phyloP scores from a whole-genome alignment of 2,329 filamentous ascomycete species.

The Lachnellula arida region DNA sequence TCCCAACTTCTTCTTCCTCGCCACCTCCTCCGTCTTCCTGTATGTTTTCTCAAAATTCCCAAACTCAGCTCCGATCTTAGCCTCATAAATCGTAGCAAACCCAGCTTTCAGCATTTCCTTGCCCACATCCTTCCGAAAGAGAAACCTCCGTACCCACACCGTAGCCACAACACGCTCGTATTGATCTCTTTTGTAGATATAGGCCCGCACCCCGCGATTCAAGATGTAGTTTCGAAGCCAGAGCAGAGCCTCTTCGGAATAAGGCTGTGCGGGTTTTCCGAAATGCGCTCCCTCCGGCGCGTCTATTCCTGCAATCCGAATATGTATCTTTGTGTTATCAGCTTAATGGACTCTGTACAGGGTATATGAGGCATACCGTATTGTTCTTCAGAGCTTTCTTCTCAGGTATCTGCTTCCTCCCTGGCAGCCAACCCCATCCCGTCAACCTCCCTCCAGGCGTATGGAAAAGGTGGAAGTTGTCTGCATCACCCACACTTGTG shows the following conservation, averaged over 20 bases:
- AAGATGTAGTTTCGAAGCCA: slow-evolving; percentile 75
- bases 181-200: slow-evolving; percentile 81
- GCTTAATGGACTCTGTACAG: slow-evolving; percentile 2
- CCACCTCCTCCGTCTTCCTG: slow-evolving; percentile 59
- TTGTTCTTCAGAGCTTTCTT: slow-evolving; percentile 66
- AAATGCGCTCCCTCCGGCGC: slow-evolving; percentile 93
- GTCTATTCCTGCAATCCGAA: slow-evolving; percentile 88
- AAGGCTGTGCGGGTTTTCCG: slow-evolving; percentile 81
- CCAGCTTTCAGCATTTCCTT: slow-evolving; percentile 83
- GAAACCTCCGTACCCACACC: slow-evolving; percentile 64
- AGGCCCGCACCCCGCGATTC: slow-evolving; percentile 71
- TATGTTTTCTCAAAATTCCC: slow-evolving; percentile 65
- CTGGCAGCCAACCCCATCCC: slow-evolving; percentile 87
- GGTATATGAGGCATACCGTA: slow-evolving; percentile 54
- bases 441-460: slow-evolving; percentile 83
- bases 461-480: slow-evolving; percentile 92
- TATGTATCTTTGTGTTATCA: slow-evolving; percentile 59
- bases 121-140: slow-evolving; percentile 74
- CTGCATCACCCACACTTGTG: slow-evolving; percentile 92
- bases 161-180: slow-evolving; percentile 89
- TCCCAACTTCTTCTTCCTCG: slow-evolving; percentile 60
- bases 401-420: slow-evolving; percentile 60
- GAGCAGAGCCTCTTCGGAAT: slow-evolving; percentile 70
- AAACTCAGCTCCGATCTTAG: slow-evolving; percentile 84
- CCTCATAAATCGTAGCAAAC: slow-evolving; percentile 88